A percentile compares a stretch with the other conserved stretches of the same genome.
Evolutionary conservation across 306 rosid genomes (phyloP).

Genomic region (Vigna reflexopilosa): DNA sequence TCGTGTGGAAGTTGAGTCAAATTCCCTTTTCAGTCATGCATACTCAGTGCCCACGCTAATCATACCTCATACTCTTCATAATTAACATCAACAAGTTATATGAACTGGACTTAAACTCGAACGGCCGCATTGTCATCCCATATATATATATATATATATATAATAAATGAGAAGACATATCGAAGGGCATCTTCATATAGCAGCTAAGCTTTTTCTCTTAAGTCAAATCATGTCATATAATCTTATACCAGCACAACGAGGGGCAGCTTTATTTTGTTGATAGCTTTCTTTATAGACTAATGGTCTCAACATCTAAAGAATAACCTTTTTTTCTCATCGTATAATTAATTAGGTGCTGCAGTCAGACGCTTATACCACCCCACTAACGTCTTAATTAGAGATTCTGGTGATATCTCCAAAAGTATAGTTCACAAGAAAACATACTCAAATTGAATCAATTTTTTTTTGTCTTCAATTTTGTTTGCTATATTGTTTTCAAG

Average conservation of each 20-base stretch:
- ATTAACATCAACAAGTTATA: background rate
- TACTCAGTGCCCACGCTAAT: background rate
- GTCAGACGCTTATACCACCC: background rate
- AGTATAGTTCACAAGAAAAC: background rate
- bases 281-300: background rate
- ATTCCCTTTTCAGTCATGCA: conserved; percentile 37
- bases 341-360: background rate
- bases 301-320: background rate
- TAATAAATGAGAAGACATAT: background rate
- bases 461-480: background rate
- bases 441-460: background rate
- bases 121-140: too few species aligned
- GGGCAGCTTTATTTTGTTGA: background rate
- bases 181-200: background rate
- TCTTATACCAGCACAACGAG: background rate
- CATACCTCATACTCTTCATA: conserved; percentile 32
- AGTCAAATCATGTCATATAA: background rate
- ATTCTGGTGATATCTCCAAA: background rate
- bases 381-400: background rate
- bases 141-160: too few species aligned
- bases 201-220: background rate
- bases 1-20: conserved; percentile 35
- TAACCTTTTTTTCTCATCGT: background rate
- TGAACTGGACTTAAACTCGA: too few species aligned
- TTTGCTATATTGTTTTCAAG: background rate